Conservation (phyloP, 768 basidiomycete genomes). For the Pleurotus tuoliensis region DNA sequence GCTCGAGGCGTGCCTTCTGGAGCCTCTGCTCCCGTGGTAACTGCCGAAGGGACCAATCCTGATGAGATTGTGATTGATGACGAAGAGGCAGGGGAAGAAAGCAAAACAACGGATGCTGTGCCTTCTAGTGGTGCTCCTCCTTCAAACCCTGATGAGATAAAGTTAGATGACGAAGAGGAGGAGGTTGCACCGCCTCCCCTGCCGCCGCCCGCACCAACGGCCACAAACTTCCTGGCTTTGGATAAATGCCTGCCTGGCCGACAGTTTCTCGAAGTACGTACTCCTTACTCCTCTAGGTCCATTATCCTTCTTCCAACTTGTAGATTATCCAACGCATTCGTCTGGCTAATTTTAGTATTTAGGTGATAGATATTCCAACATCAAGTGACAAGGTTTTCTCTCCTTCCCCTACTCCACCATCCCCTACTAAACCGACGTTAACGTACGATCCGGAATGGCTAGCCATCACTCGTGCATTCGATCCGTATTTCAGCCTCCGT, state of each 20-base stretch:
- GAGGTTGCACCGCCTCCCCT: slow-evolving; percentile 32
- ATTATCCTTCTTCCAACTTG: background rate
- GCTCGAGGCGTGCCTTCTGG: background rate
- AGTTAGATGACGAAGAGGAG: slow-evolving; percentile 43
- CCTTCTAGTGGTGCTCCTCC: background rate
- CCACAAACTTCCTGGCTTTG: slow-evolving; percentile 83
- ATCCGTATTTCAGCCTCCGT: slow-evolving; percentile 65
- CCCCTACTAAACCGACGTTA: slow-evolving; percentile 31
- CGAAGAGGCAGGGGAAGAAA: slow-evolving; percentile 12
- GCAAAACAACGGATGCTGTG: background rate
- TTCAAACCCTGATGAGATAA: slow-evolving; percentile 50
- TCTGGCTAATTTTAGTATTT: background rate
- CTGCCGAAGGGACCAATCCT: slow-evolving; percentile 29
- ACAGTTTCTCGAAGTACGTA: slow-evolving; percentile 74
- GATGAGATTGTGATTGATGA: slow-evolving; percentile 50
- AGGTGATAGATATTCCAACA: slow-evolving; percentile 63
- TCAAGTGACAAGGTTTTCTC: slow-evolving; percentile 3
- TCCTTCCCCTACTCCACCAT: slow-evolving; percentile 1
- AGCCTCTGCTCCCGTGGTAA: slow-evolving; percentile 18
- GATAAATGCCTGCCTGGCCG: slow-evolving; percentile 83
- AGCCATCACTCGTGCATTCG: slow-evolving; percentile 85
- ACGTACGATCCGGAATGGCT: slow-evolving; percentile 91
- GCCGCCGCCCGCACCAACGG: slow-evolving; percentile 13
- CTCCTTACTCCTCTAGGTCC: background rate
- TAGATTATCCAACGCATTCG: no score